Evolutionary conservation across 108 stramenopile species (phyloP), one percentile per base, ranked within the genome.

Genomic region (Nannochloropsis oceanica): DNA sequence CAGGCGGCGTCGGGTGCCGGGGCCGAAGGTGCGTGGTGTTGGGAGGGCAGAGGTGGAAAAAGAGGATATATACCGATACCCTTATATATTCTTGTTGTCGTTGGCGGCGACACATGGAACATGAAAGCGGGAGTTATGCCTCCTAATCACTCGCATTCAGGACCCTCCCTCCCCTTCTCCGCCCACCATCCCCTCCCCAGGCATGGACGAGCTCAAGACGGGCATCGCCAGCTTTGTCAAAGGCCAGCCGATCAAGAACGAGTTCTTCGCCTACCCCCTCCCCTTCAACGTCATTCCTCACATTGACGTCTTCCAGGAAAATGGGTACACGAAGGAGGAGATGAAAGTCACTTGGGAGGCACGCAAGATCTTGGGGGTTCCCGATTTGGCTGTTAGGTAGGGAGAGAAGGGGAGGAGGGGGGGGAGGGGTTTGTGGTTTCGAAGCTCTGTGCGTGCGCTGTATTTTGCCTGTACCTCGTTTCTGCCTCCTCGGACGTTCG

Each of bases 321-420:
- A 99, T 90, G 93, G 95, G 83, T 99, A 99, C 89, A 99, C 98
- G 86, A 97, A 97, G 94, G 98, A 99, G 91, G 98, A 99, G 93
- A 99, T 99, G 96, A 99, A 99, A 91, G 98, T 98, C 14, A 94
- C 96, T 14, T 98, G 98, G 98, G 98, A 98, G 90, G 92, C 94
- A 25, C 93, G 96, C 81, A 98, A 98, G 92, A 98, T 98, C 88
- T 50, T 92, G 24, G 87, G 79, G 84, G 79, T 83, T 82, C 88
- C 88, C 27, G 88, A 88, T 34, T 59, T 88, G 84, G 79, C 79
- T 24, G 83, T 88, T 1, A 82, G 84, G 86, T 86, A 43, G 13
- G 85, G 25, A 14, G 44, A 20, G 42, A 10, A 73, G 59, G n/a
- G 22, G 59, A 18, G 59, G 59, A 10, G 7, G 59, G 18, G n/a